Base-by-base conservation (phyloP, 2,329 filamentous ascomycete genomes). In the Colletotrichum paranaense region DNA sequence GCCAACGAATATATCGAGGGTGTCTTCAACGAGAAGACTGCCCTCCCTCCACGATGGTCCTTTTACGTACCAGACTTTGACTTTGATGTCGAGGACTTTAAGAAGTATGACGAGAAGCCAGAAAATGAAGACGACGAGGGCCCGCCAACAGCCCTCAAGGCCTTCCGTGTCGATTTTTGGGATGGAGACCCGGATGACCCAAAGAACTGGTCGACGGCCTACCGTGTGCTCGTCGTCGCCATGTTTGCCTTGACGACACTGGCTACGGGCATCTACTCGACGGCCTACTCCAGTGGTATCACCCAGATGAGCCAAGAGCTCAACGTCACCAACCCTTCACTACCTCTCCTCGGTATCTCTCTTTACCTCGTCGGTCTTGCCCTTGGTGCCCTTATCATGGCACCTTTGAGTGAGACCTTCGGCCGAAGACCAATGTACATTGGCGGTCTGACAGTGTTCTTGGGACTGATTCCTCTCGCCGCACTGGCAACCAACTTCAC, bases 321-420 rank as follows among this genome's bases (percentile, higher is more conserved):
- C 5, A n/a, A 42, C 32, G 35, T 73, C 60, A 73, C 67, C 46
- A 62, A 73, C 55, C 24, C 87, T 74, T 91, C 86, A 0, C 80
- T 88, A 4, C 85, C 89, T 1, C 87, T 90, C 1, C 81, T 92
- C 2, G 91, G 90, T 3, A 83, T 92, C 52, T 92, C 91, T 2
- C 88, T 90, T 0, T 92, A 92, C 76, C 84, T 92, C 5, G 79
- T 90, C 38, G 91, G 91, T 16, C 84, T 92, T 53, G 90, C 90
- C 3, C 77, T 88, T 4, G 91, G 91, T 0, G 88, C 88, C 0
- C 83, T 92, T 68, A 81, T 92, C 35, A 84, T 92, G 62, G 91
- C 91, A 1, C 90, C 91, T 0, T 79, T 92, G 7, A 84, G 81
- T 42, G 87, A 89, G 77, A 88, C 89, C 82, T 89, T 87, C 52